A percentile compares a stretch with the other conserved stretches of the same genome.
Evolutionary conservation across 495 filamentous ascomycete genomes (phyloP).

Genomic region (Hypoxylon perforatum): DNA sequence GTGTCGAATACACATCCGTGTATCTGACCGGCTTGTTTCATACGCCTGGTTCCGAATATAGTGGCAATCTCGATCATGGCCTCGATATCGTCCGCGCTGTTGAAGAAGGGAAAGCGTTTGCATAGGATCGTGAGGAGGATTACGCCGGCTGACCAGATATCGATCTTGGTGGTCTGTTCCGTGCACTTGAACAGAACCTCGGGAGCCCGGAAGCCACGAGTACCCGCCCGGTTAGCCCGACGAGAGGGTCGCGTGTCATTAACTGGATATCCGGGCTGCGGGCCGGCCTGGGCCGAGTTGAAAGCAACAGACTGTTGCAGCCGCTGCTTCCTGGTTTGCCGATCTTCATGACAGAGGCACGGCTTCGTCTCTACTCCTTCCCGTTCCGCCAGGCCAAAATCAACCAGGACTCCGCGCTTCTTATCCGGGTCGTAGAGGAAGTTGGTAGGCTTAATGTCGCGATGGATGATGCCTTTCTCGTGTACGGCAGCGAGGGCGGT

Average conservation of each 20-base stretch:
- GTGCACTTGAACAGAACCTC: slow-evolving; percentile 99
- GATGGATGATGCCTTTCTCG: slow-evolving; percentile 83
- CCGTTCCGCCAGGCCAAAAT: slow-evolving; percentile 94
- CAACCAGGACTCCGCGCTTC: slow-evolving; percentile 88
- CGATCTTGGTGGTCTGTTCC: slow-evolving; percentile 92
- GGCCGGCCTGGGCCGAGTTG: slow-evolving; percentile 53
- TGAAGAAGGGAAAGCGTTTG: slow-evolving; percentile 96
- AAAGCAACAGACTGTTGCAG: slow-evolving; percentile 53
- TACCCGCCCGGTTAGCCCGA: slow-evolving; percentile 95
- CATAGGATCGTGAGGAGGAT: slow-evolving; percentile 92
- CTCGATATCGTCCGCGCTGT: slow-evolving; percentile 94
- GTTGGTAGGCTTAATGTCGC: slow-evolving; percentile 99
- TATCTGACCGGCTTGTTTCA: slow-evolving; percentile 82
- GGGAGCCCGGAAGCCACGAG: slow-evolving; percentile 92
- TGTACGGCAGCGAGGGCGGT: slow-evolving; percentile 87
- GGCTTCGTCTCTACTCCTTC: slow-evolving; percentile 78
- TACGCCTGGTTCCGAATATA: slow-evolving; percentile 86
- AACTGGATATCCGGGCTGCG: slow-evolving; percentile 79
- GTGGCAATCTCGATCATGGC: slow-evolving; percentile 97
- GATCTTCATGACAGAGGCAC: slow-evolving; percentile 73
- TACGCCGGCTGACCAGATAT: slow-evolving; percentile 96
- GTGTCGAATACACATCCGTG: slow-evolving; percentile 91
- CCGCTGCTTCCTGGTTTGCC: slow-evolving; percentile 50
- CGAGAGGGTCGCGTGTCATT: slow-evolving; percentile 87
- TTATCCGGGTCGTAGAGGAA: slow-evolving; percentile 92